Evolutionary conservation across 306 rosid genomes (phyloP).

Genomic region (Lagenaria siceraria): DNA sequence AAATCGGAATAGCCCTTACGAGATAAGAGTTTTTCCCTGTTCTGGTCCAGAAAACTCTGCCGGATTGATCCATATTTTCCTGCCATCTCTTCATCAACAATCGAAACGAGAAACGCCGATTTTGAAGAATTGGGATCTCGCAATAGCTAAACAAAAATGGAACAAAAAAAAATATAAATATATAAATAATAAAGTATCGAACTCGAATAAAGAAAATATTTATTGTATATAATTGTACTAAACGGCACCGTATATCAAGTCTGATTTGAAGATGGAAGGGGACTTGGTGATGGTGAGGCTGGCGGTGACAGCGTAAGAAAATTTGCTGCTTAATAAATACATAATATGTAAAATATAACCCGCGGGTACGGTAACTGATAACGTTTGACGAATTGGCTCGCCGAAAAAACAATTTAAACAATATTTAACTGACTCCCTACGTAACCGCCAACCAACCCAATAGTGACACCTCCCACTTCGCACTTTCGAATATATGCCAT

Average conservation of each 20-base stretch:
- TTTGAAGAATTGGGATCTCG: not conserved
- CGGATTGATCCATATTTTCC: conserved; percentile 36
- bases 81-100: conserved; percentile 14
- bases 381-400: not conserved
- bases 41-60: conserved; percentile 46
- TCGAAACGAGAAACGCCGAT: not conserved
- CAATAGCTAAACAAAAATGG: not conserved
- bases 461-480: not conserved
- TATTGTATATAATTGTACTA: not conserved
- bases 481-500: not conserved
- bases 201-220: not conserved
- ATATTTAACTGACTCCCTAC: not conserved
- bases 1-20: conserved; percentile 31
- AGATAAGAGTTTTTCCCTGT: conserved; percentile 41
- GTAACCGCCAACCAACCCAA: not conserved
- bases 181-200: not conserved
- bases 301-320: not conserved
- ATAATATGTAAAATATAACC: not conserved
- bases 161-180: not conserved
- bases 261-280: not conserved
- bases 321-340: not conserved
- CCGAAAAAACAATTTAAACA: not conserved
- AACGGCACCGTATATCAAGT: not conserved
- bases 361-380: not conserved
- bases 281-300: not conserved